These are phyloP conservation scores for Diaporthe ilicicola DNA, from an alignment of 2,329 filamentous ascomycete species.

Conservation along the genomic window DNA sequence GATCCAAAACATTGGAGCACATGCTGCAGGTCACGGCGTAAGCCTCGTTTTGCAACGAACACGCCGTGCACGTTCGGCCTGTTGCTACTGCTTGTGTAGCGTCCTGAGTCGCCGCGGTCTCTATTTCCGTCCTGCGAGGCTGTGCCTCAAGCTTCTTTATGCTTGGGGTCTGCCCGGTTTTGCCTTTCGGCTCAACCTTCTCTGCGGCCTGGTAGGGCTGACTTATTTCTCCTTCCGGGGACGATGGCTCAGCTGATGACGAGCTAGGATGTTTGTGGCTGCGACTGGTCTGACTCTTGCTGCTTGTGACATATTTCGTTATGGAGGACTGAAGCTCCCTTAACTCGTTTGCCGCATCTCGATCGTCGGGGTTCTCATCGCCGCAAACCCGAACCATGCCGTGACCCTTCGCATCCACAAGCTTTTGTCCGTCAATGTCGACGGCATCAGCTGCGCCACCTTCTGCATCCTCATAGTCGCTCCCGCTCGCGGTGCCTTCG, in stretches of 20 bases:
- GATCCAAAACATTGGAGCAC: conserved; percentile 75
- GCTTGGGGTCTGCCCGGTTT: neutral
- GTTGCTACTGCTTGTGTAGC: neutral
- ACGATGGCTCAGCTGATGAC: neutral
- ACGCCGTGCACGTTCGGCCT: conserved; percentile 62
- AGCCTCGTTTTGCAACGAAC: conserved; percentile 70
- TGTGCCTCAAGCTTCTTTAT: conserved; percentile 3
- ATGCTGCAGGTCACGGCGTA: conserved; percentile 68
- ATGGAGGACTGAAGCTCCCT: conserved; percentile 66
- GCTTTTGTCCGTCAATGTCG: conserved; percentile 70
- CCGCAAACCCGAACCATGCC: conserved; percentile 79
- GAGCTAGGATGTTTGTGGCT: neutral
- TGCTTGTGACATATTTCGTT: conserved; percentile 19
- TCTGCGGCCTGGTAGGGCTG: conserved; percentile 23
- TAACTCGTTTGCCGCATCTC: conserved; percentile 69
- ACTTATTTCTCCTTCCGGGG: neutral
- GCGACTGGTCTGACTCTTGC: conserved; percentile 17
- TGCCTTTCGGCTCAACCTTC: neutral
- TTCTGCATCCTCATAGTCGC: conserved; percentile 53
- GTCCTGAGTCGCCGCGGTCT: conserved; percentile 3
- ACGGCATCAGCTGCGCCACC: conserved; percentile 60
- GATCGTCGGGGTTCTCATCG: conserved; percentile 68
- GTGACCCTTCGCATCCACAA: conserved; percentile 72
- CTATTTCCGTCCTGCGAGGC: conserved; percentile 12
- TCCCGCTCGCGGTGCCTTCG: conserved; percentile 47